Conservation (phyloP, 805 yeast genomes). For the Candida boidinii region DNA sequence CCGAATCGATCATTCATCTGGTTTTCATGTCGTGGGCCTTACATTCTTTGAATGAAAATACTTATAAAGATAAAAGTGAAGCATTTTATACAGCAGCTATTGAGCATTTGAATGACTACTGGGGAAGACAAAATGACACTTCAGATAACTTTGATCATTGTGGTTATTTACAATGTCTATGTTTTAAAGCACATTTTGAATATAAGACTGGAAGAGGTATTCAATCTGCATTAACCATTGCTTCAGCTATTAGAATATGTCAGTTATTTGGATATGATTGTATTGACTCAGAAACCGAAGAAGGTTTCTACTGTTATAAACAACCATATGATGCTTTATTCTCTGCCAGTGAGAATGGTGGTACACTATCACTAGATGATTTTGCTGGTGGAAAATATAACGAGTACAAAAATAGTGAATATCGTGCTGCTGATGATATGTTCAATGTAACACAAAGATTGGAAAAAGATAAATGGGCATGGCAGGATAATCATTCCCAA, state of each 20-base stretch:
- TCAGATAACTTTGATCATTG: slow-evolving; percentile 8
- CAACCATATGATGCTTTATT: no score
- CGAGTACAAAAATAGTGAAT: no score
- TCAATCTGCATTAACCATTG: slow-evolving; percentile 19
- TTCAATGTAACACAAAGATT: no score
- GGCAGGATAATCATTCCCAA: no score
- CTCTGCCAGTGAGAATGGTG: no score
- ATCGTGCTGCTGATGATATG: no score
- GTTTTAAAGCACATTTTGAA: slow-evolving; percentile 18
- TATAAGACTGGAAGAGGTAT: slow-evolving; percentile 16
- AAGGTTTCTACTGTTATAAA: no score
- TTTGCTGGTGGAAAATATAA: no score
- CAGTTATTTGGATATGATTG: slow-evolving; percentile 24
- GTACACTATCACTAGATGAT: no score
- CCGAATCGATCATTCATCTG: slow-evolving; percentile 11
- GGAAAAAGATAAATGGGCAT: no score
- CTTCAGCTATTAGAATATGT: slow-evolving; percentile 17
- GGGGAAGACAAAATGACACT: slow-evolving; percentile 14
- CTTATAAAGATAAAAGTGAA: slow-evolving; percentile 10
- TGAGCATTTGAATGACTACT: not conserved
- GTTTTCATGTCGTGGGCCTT: slow-evolving; percentile 17
- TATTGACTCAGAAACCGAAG: no score
- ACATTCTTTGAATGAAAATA: slow-evolving; percentile 9
- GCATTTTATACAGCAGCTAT: slow-evolving; percentile 9
- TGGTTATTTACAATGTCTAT: slow-evolving; percentile 17